phyloP scores from a whole-genome alignment of 306 rosid species.

The Styphnolobium japonicum region DNA sequence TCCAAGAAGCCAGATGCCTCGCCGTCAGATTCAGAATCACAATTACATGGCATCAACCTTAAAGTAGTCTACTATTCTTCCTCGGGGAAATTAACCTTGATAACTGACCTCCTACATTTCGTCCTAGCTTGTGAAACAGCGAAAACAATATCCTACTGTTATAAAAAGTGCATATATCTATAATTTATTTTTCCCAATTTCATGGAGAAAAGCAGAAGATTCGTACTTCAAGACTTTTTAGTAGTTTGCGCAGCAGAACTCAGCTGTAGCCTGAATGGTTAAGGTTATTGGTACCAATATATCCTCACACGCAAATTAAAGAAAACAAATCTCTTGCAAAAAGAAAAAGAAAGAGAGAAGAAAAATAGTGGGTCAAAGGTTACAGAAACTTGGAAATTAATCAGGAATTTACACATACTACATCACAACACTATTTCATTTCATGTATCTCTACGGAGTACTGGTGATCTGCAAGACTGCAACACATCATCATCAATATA shows the following conservation, averaged over 20 bases:
- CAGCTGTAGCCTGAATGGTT: neutral
- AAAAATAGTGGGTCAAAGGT: neutral
- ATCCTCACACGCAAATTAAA: neutral
- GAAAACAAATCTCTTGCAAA: neutral
- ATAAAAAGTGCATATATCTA: neutral
- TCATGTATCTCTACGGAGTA: neutral
- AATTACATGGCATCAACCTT: neutral
- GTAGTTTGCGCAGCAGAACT: neutral
- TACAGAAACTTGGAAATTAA: neutral
- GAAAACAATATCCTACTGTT: neutral
- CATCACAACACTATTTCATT: neutral
- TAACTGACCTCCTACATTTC: neutral
- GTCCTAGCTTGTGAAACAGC: neutral
- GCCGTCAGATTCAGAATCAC: neutral
- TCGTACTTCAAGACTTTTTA: neutral
- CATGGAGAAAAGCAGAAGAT: neutral
- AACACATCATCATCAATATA: too few relatives aligned
- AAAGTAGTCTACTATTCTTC: neutral
- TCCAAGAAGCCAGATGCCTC: neutral
- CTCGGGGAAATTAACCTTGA: neutral
- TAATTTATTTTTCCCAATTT: slow-evolving; percentile 13
- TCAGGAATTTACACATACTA: neutral
- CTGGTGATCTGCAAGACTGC: neutral
- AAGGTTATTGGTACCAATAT: neutral
- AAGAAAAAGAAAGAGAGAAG: neutral